Base-by-base conservation (phyloP, 2,329 filamentous ascomycete species). In the Talaromyces sp. region DNA sequence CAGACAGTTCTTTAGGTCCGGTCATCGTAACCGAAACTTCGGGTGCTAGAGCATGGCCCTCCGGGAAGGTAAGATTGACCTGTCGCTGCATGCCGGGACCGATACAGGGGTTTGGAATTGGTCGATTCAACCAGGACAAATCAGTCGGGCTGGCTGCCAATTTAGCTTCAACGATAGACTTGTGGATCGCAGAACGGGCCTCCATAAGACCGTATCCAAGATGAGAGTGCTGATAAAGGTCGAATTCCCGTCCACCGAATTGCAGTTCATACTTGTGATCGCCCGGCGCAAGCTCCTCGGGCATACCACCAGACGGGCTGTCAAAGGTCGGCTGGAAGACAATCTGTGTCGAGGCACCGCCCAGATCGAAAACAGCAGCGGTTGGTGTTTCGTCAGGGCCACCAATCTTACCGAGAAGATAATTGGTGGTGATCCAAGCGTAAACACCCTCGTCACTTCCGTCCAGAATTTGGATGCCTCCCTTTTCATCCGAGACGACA, bases 361-460 rank as follows among this genome's bases (percentile, higher is more conserved):
- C 95, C 58, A 99, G 89, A 76, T 99, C 95, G 74, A 99, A 97
- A 66, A 97, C 88, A 60, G 95, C 95, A 47, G 95, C 96, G 1
- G 95, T 98, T 60, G 92, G 91, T 68, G 87, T 92, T 77, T 93
- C 88, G 76, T 97, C 94, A 1, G 93, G 91, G 11, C 91, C 91
- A 67, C 95, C 95, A 78, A 99, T 98, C 82, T 98, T 98, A 74
- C 94, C 94, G 27, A 99, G 88, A 47, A 99, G 89, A 80, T 99
- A 99, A 84, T 99, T 99, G 70, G 93, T 95, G 6, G 95, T 99
- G 77, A 99, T 96, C 95, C 95, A 99, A 62, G 95, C 96, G 76
- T 96, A 99, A 34, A 99, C 94, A 76, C 95, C 95, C 81, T 99
- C 95, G 74, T 97, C 91, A 60, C 91, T 93, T 68, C 95, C 95